Base-by-base conservation (phyloP, 1,284 basidiomycete species). In the Ustilago cynodontis region DNA sequence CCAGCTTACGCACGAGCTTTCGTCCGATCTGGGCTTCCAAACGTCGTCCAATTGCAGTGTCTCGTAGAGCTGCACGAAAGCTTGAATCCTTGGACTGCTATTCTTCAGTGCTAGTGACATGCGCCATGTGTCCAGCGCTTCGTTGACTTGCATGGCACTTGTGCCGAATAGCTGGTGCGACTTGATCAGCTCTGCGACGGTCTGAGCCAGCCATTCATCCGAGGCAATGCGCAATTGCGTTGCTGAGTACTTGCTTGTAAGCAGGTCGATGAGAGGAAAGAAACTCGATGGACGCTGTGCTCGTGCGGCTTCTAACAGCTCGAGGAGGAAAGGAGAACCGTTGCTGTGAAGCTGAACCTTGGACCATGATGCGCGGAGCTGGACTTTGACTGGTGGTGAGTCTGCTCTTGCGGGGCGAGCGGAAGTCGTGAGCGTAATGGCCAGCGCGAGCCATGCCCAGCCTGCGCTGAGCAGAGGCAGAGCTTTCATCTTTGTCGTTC, bases 291-390 rank as follows among this genome's bases (percentile, higher is more conserved):
- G 65, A 18, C 70, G 72, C 29, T 81, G 67, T 0, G 72, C 43
- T n/a, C 57, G 41, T 24, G 50, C 67, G n/a, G 86, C 93, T 83
- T 82, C 95, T 92, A 98, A 86, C 57, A 93, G 89, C 87, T 97
- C 95, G 22, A 94, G 88, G 1, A 95, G 84, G 47, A 77, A 68
- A 1, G 75, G 66, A 8, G 75, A 73, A 18, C 66, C 75, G 8
- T 50, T 41, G 54, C 62, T 65, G 1, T 62, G 58, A 1, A 66
- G 60, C 1, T 7, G 20, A 20, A 65, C 90, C 22, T 91, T 90
- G 4, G 90, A 86, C 93, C 94, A 97, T 57, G 92, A 92, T 1
- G 94, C 92, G 71, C 90, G 89, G 29, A 97, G 88, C 39, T 90
- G 89, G 24, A 95, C 91, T 64, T 91, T 91, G 16, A 96, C 91